Conservation (phyloP, 805 yeast species). For the Candida hispaniensis region DNA sequence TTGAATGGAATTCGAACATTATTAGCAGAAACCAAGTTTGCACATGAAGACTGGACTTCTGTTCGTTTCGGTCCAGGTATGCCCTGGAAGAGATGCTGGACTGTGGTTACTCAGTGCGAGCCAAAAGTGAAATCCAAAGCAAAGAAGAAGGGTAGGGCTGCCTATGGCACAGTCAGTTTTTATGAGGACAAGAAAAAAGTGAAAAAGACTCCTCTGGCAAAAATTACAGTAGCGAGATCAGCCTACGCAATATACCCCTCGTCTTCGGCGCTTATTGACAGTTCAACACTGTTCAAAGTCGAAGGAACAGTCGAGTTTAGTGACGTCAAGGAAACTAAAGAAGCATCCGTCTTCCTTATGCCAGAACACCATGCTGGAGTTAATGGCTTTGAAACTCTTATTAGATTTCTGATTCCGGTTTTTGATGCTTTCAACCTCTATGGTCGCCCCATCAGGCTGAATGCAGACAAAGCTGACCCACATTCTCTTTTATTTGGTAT, state of each 20-base stretch:
- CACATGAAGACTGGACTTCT: slow-evolving; percentile 89
- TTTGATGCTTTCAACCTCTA: slow-evolving; percentile 68
- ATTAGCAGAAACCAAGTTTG: slow-evolving; percentile 72
- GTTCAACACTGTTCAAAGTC: slow-evolving; percentile 76
- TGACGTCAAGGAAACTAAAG: slow-evolving; percentile 34
- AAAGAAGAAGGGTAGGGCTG: slow-evolving; percentile 33
- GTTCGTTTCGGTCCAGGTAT: slow-evolving; percentile 93
- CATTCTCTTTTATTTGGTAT: slow-evolving; percentile 65
- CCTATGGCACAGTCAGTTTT: slow-evolving; percentile 57
- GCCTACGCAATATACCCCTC: slow-evolving; percentile 92
- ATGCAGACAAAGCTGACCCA: slow-evolving; percentile 58
- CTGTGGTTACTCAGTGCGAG: slow-evolving; percentile 59
- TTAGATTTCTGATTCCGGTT: slow-evolving; percentile 64
- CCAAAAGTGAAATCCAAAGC: slow-evolving; percentile 33
- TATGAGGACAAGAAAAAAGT: slow-evolving; percentile 69
- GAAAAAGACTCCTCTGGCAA: slow-evolving; percentile 65
- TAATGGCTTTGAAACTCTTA: slow-evolving; percentile 72
- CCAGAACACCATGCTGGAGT: slow-evolving; percentile 78
- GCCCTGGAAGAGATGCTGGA: slow-evolving; percentile 95
- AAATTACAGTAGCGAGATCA: slow-evolving; percentile 54
- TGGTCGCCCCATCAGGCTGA: slow-evolving; percentile 69
- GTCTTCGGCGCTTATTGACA: slow-evolving; percentile 67
- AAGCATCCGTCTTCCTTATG: slow-evolving; percentile 64
- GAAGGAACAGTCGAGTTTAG: slow-evolving; percentile 57
- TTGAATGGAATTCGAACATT: slow-evolving; percentile 79